Base-by-base conservation (phyloP, 768 basidiomycete genomes). In the Leccinum ochraceum region DNA sequence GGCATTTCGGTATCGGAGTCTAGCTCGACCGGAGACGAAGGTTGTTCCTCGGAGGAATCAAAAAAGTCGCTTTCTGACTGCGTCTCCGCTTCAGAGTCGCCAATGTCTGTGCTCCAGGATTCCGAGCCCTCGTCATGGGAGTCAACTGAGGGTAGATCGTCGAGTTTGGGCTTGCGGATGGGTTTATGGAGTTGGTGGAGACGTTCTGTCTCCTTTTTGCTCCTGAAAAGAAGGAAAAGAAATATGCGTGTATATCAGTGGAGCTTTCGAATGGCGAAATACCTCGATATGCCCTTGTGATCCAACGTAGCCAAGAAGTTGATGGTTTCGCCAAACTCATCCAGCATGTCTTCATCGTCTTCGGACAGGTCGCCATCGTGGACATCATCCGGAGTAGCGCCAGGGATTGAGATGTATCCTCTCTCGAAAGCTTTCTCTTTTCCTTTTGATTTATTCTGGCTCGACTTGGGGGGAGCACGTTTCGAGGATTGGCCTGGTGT, bases 271-370 rank as follows among this genome's bases (percentile, higher is more conserved):
- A 32, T 14, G 48, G 39, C 9, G 4, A 75, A 83, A 61, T 68
- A 92, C 95, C 89, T 83, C 62, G 90, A 80, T 59, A 98, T 90
- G n/a, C 85, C 90, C 66, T 84, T 86, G 62, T 82, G 80, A 73
- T 98, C 94, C 57, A 97, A 75, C 22, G 76, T 77, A 34, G 81
- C 76, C 61, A 98, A 75, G 75, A 98, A 98, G 34, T 80, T 77
- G 36, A 81, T 80, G 3, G 85, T 81, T 24, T 77, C 78, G 22
- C 88, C 83, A 66, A 86, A 90, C 65, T 87, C 83, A 57, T 83
- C 77, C 26, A 93, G 73, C 53, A 89, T 72, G n/a, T 82, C 84
- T 36, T 87, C 75, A 61, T 89, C 90, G 60, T 87, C 84, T 37
- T 89, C 88, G n/a, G 85, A 87, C 17, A 91, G 72, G 17, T 81